Evolutionary conservation across 139 green algal genomes (phyloP).

Genomic region (Tetradesmus obliquus): DNA sequence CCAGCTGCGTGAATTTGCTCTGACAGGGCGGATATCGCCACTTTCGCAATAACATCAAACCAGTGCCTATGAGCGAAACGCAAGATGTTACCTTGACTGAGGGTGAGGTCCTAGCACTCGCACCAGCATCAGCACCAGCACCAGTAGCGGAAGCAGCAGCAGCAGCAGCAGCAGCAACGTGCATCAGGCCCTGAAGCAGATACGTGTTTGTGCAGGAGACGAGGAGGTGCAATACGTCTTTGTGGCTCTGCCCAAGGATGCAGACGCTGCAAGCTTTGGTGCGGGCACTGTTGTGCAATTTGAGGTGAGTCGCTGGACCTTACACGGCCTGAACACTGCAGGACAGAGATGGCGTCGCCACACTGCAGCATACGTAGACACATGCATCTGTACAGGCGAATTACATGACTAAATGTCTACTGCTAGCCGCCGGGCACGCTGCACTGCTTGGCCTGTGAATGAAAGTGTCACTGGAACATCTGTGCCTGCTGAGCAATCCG

Average conservation of each 20-base stretch:
- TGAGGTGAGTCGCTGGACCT: background rate
- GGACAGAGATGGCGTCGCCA: background rate
- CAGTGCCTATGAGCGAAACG: background rate
- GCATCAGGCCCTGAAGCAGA: background rate
- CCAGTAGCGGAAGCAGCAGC: background rate
- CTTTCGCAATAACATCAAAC: too few relatives aligned
- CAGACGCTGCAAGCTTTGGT: slow-evolving; percentile 4
- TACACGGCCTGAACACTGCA: background rate
- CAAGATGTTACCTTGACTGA: background rate
- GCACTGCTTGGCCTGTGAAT: too few relatives aligned
- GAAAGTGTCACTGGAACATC: too few relatives aligned
- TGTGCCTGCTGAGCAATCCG: too few relatives aligned
- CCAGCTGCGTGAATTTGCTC: too few relatives aligned
- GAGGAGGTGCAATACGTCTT: slow-evolving; percentile 33
- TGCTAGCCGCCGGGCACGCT: too few relatives aligned
- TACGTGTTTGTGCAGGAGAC: background rate
- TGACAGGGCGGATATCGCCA: too few relatives aligned
- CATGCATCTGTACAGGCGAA: too few relatives aligned
- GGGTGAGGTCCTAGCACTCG: background rate
- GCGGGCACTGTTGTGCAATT: slow-evolving; percentile 17
- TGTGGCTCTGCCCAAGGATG: slow-evolving; percentile 26
- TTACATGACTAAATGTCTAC: too few relatives aligned
- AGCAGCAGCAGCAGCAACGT: background rate
- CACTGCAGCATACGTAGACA: too few relatives aligned
- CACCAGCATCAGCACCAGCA: background rate